Base-by-base conservation (phyloP, 2,329 filamentous ascomycete species). In the Pestalotiopsis sp. region DNA sequence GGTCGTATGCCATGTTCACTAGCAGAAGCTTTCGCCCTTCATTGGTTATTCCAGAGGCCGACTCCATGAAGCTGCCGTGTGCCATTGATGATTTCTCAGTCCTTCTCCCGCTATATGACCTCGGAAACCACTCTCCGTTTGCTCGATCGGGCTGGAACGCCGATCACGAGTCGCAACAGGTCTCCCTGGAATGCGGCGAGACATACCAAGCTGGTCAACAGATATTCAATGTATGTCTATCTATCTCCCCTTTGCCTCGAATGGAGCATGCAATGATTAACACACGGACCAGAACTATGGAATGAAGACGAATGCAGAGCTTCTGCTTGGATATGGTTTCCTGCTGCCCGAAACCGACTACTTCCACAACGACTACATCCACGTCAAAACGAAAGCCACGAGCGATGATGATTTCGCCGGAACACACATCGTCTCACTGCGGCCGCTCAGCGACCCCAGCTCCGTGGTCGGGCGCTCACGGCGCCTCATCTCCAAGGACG, bases 231-330 rank as follows among this genome's bases (percentile, higher is more conserved):
- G 68, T 69, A 38, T 5, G 68, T 65, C n/a, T 2, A 49, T 5
- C 62, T 1, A 36, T 36, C 39, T 14, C 20, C 4, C 41, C 56
- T 36, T 3, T 6, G 36, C 20, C 20, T 27, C 20, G 12, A 59
- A 20, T 23, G 31, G 6, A 36, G 9, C n/a, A 14, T 25, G 65
- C 12, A 5, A 12, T 20, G 27, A 20, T 52, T 38, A 23, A 25
- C 83, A 87, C 71, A 79, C 87, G 27, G 90, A 85, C 74, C 93
- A 93, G 81, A 93, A 93, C 77, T 94, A 94, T 75, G 92, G 92
- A 38, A 78, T 82, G 75, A 92, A 93, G 78, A 92, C 91, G 6
- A 94, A 94, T 74, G 91, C 90, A 69, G 91, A 93, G 80, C 81
- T 92, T 27, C 82, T 92, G 1, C 80, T 91, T 2, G 89, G 86